These are phyloP conservation scores for Cladobotryum mycophilum DNA, from an alignment of 2,329 filamentous ascomycete genomes.

Conservation along the genomic window DNA sequence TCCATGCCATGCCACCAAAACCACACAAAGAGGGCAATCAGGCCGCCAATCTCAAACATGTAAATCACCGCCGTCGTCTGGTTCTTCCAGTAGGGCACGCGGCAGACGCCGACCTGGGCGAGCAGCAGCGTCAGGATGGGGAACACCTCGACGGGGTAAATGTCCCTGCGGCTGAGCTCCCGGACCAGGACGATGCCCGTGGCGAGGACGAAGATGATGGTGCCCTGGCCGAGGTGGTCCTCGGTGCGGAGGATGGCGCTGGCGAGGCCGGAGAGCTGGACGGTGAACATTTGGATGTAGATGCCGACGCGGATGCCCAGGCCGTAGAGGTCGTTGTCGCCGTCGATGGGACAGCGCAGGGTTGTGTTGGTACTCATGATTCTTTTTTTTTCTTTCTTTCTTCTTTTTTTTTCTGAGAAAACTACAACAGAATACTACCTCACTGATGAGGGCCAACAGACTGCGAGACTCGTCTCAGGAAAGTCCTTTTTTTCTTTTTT, in stretches of 20 bases:
- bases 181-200: slow-evolving; percentile 17
- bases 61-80: slow-evolving; percentile 16
- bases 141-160: slow-evolving; percentile 19
- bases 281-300: slow-evolving; percentile 22
- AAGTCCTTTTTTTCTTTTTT: background rate
- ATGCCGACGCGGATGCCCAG: slow-evolving; percentile 23
- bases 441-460: too few species aligned
- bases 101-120: slow-evolving; percentile 17
- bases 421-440: too few species aligned
- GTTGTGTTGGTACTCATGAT: background rate
- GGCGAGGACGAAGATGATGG: slow-evolving; percentile 19
- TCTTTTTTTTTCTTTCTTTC: background rate
- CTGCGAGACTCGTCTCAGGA: too few species aligned
- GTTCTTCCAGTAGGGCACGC: slow-evolving; percentile 10
- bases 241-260: slow-evolving; percentile 14
- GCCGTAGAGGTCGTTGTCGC: slow-evolving; percentile 22
- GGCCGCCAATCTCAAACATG: slow-evolving; percentile 14
- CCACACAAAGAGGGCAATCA: slow-evolving; percentile 17
- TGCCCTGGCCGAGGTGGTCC: slow-evolving; percentile 17
- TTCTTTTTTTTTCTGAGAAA: too few species aligned
- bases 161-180: slow-evolving; percentile 5
- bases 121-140: slow-evolving; percentile 18
- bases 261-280: slow-evolving; percentile 18
- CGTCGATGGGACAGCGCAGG: slow-evolving; percentile 14
- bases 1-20: slow-evolving; percentile 22